Base-by-base conservation (phyloP, 1,284 basidiomycete genomes). In the Irpex sp. region DNA sequence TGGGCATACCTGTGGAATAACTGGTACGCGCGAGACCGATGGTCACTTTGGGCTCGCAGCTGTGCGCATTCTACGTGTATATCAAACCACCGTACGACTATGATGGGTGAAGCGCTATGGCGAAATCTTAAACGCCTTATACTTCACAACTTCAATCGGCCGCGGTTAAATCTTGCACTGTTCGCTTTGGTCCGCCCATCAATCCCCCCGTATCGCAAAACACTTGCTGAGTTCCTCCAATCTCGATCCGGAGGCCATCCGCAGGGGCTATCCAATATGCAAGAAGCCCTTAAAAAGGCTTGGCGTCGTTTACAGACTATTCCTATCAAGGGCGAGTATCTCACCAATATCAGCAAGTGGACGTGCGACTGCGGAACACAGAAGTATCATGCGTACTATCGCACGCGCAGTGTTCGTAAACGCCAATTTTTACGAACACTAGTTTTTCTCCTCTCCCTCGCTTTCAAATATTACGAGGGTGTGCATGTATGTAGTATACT, bases 1-100 rank as follows among this genome's bases (percentile, higher is more conserved):
- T 69, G 66, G 68, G 68, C 63, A 2, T 69, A 69, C 55, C 49
- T 69, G 0, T 69, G 68, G 66, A 67, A 61, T 17, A 62, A 59
- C 0, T 69, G 68, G 66, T 69, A 69, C 40, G 19, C 60, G 17
- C 40, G 8, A 0, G 5, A 36, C 6, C 48, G 60, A 13, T 69
- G 68, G 68, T 34, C 8, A 2, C 60, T 69, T 4, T 69, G 66
- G 68, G 62, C 65, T 0, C 62, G 63, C 0, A 62, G 63, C 21
- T n/a, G n/a, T 0, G 63, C 65, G 1, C 48, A 64, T 44, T 5
- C 54, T 2, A 19, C 9, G 0, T 58, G 56, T 7, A 66, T 69
- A 7, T 60, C 66, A 0, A 40, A 51, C 5, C 62, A 62, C 52
- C 51, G 63, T 2, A 69, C 66, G 0, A 69, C 65, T 2, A 69